Percentiles rank a stretch among this genome's conserved stretches.
Evolutionary conservation across 257 asterid species (phyloP).

Genomic region (Gentiana straminea): DNA sequence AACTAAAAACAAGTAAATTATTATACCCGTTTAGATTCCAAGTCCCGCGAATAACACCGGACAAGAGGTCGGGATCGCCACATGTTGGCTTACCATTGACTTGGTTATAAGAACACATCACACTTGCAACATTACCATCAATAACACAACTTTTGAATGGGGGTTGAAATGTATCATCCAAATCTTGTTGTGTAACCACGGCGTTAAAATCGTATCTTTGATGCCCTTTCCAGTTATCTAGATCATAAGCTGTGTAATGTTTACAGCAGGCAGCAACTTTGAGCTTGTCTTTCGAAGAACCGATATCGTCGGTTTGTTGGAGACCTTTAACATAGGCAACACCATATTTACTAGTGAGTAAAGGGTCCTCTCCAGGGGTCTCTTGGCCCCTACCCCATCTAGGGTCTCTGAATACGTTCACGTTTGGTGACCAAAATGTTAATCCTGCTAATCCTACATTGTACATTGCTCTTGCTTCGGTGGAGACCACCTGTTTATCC

Average conservation of each 20-base stretch:
- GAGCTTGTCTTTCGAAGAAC: slow-evolving; percentile 35
- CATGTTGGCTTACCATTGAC: slow-evolving; percentile 88
- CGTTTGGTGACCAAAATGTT: slow-evolving; percentile 91
- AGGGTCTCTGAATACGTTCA: slow-evolving; percentile 89
- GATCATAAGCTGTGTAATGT: slow-evolving; percentile 58
- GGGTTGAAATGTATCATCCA: slow-evolving; percentile 91
- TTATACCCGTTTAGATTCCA: slow-evolving; percentile 91
- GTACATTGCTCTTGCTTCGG: slow-evolving; percentile 96
- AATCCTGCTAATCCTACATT: slow-evolving; percentile 84
- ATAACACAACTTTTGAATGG: slow-evolving; percentile 92
- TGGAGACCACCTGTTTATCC: slow-evolving; percentile 68
- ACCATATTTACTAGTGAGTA: slow-evolving; percentile 47
- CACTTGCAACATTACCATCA: slow-evolving; percentile 96
- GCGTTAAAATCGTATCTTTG: slow-evolving; percentile 55
- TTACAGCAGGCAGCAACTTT: slow-evolving; percentile 69
- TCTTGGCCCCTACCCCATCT: slow-evolving; percentile 99
- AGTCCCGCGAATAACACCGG: slow-evolving; percentile 69
- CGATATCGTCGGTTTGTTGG: slow-evolving; percentile 58
- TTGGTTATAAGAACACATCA: slow-evolving; percentile 93
- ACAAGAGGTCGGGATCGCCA: slow-evolving; percentile 63
- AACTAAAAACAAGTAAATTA: neutral
- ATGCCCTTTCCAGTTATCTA: slow-evolving; percentile 51
- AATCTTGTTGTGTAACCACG: slow-evolving; percentile 77
- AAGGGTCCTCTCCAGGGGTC: slow-evolving; percentile 95
- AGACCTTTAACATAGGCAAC: slow-evolving; percentile 56